Evolutionary conservation across 1,139 yeast species (phyloP), one percentile per base, ranked within the genome.

Genomic region (Blastobotrys indianensis): DNA sequence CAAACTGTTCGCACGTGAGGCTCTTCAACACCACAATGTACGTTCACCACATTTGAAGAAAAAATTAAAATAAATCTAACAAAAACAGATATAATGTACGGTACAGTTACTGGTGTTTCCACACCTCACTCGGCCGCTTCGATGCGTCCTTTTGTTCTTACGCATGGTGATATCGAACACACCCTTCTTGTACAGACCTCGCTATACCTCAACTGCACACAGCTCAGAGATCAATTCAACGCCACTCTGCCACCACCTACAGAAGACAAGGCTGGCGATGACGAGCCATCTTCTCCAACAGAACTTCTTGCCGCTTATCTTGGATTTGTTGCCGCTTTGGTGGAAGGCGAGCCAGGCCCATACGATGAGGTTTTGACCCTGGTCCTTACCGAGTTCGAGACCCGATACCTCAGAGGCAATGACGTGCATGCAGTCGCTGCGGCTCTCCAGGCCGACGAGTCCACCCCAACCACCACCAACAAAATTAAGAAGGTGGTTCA

Each of bases 391-490:
- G 98, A 92, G 66, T 92, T 92, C 64, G 94, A 88, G 66, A 73
- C 82, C 44, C 76, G 87, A 57, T 90, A 81, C 67, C 74, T 90
- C 56, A 70, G 74, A 41, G 82, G 83, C 47, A 77, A 78, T 58
- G 97, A 92, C 63, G 88, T 94, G 56, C 98, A 92, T 65, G 78
- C 94, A 8, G 79, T 88, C 56, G 97, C 96, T 34, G 82, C 94
- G 32, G 69, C 73, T 29, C 74, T 86, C 49, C 76, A 85, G 55
- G 70, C 44, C 15, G 68, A 67, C 51, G 79, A 75, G 47, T 63
- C 68, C 31, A 71, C 71, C 57, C 82, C 85, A 57, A 84, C 95
- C 37, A 80, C 92, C 42, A 64, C 78, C 46, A 69, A 70, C 44
- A 90, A 88, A 67, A 81, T 80, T 52, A 84, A 83, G 66, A 75